A percentile compares a stretch with the other conserved stretches of the same genome.
Evolutionary conservation across 2,329 filamentous ascomycete species (phyloP).

Genomic region (Cladosporium halotolerans): DNA sequence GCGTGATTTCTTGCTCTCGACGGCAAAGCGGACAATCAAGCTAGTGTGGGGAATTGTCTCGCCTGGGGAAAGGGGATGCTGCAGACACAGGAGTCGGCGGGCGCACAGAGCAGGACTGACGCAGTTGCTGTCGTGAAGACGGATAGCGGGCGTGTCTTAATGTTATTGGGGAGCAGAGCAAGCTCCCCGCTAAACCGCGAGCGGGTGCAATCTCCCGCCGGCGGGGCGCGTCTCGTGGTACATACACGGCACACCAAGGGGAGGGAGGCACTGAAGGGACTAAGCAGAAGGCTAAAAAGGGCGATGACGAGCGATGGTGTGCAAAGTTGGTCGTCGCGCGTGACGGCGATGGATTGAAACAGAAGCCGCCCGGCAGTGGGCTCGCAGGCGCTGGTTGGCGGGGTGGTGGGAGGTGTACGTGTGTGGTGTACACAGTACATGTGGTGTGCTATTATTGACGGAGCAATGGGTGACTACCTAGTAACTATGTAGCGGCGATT

Average conservation of each 20-base stretch:
- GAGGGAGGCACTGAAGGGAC: neutral
- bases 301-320: constrained; percentile 5
- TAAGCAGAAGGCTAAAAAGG: no score
- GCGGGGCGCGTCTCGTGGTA: constrained; percentile 5
- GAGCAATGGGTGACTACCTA: no score
- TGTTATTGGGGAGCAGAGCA: constrained; percentile 3
- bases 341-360: constrained; percentile 5
- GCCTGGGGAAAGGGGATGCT: constrained; percentile 9
- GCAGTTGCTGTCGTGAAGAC: constrained; percentile 5
- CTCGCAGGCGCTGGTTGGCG: neutral
- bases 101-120: constrained; percentile 2
- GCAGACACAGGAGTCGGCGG: neutral
- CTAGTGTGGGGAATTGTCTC: constrained; percentile 5
- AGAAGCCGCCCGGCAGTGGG: constrained; percentile 1
- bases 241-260: neutral
- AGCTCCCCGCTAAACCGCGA: neutral
- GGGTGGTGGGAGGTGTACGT: neutral
- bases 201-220: constrained; percentile 3
- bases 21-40: neutral
- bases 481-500: no score
- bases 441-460: no score
- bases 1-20: no score
- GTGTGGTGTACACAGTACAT: no score
- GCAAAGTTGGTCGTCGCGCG: constrained; percentile 1
- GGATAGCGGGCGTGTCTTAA: constrained; percentile 8